Base-by-base conservation (phyloP, 106 monocot genomes). In the Ottelia alismoides region DNA sequence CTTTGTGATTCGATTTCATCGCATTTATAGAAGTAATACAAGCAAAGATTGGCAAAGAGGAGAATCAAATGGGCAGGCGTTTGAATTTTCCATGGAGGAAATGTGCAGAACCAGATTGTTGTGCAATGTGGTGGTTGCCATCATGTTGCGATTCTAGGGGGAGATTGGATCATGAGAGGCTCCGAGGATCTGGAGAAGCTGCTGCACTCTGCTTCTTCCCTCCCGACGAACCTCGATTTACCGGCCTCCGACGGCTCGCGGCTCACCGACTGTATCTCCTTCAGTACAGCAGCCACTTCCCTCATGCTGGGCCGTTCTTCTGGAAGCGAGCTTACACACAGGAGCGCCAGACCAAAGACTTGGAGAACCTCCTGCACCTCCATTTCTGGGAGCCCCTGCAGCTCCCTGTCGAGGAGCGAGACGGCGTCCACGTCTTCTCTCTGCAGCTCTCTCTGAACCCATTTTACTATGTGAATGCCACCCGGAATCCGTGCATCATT, bases 181-280 rank as follows among this genome's bases (percentile, higher is more conserved):
- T n/a, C n/a, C n/a, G n/a, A n/a, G n/a, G n/a, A n/a, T n/a, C n/a
- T n/a, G n/a, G n/a, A n/a, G n/a, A n/a, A n/a, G n/a, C 45, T 43
- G 20, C 20, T 14, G 5, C 35, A 28, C n/a, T 43, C 18, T 25
- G 43, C 58, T 58, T 58, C 43, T 18, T 45, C 3, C 40, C 40
- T 6, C 16, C 40, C 40, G 40, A 6, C 40, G n/a, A n/a, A n/a
- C n/a, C n/a, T n/a, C n/a, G n/a, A n/a, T n/a, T n/a, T n/a, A n/a
- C n/a, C n/a, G n/a, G 40, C 40, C 40, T 7, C 16, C 40, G 10
- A 6, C 40, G 40, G 40, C 10, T 43, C 40, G 16, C 40, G 40
- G 30, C 72, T 74, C 45, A 73, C 71, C 19, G 74, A 77, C n/a
- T n/a, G n/a, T n/a, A 64, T 58, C 32, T 71, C 71, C 44, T 29